phyloP scores from a whole-genome alignment of 805 yeast genomes.

The Debaryomyces tyrocola region DNA sequence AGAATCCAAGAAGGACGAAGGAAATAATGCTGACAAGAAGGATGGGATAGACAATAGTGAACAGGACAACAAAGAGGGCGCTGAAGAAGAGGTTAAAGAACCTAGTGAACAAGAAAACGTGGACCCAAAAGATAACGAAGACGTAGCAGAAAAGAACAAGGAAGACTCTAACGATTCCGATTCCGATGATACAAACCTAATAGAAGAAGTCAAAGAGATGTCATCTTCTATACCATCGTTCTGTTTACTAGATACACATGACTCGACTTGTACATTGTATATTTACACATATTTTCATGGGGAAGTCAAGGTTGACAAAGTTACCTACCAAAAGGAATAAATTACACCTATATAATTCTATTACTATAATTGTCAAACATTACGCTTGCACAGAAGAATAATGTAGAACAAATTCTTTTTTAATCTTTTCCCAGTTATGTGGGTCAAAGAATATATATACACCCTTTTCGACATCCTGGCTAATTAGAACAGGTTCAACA shows the following conservation, averaged over 20 bases:
- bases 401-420: conserved; percentile 59
- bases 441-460: conserved; percentile 95
- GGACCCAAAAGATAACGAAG: conserved; percentile 4
- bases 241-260: conserved; percentile 85
- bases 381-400: conserved; percentile 39
- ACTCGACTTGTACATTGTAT: conserved; percentile 72
- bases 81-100: conserved; percentile 2
- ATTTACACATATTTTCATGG: conserved; percentile 79
- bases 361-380: background rate
- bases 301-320: conserved; percentile 89
- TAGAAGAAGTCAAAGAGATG: conserved; percentile 19
- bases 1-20: conserved; percentile 20
- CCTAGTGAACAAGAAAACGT: conserved; percentile 5
- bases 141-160: conserved; percentile 11
- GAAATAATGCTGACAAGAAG: conserved; percentile 23
- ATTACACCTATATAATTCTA: conserved; percentile 3
- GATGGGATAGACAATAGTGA: conserved; percentile 15
- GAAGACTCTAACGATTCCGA: conserved; percentile 11
- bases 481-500: conserved; percentile 78
- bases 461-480: conserved; percentile 87
- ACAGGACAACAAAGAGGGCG: conserved; percentile 11
- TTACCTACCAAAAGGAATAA: conserved; percentile 40
- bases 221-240: conserved; percentile 70
- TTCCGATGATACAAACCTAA: conserved; percentile 13
- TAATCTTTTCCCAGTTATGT: conserved; percentile 91